Conservation (phyloP, 2,329 filamentous ascomycete species). For the Exophiala alcalophila region DNA sequence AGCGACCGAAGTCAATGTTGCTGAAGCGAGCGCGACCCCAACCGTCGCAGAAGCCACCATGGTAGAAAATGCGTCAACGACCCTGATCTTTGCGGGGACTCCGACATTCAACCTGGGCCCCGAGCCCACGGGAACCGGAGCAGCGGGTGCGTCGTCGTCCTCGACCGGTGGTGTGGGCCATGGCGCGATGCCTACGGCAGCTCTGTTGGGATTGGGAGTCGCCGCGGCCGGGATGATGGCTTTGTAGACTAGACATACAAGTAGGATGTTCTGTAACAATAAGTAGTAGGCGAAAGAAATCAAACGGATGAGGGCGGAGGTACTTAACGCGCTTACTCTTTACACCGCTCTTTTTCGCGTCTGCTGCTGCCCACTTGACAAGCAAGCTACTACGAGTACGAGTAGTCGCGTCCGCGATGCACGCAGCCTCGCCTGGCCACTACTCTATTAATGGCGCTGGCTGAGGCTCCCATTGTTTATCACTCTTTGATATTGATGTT, state of each 20-base stretch:
- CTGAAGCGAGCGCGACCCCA: no score
- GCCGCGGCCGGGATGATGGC: slow-evolving; percentile 19
- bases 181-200: slow-evolving; percentile 16
- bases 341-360: slow-evolving; percentile 16
- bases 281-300: background rate
- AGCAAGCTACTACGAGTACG: no score
- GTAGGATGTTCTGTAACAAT: background rate
- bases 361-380: background rate
- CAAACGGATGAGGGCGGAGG: background rate
- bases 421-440: no score
- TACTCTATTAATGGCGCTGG: no score
- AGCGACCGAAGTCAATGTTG: slow-evolving; percentile 17
- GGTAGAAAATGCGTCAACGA: slow-evolving; percentile 11
- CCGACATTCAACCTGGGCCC: slow-evolving; percentile 23
- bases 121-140: slow-evolving; percentile 4
- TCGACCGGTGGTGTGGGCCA: slow-evolving; percentile 6
- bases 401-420: no score
- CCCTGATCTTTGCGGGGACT: slow-evolving; percentile 18
- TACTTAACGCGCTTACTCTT: background rate
- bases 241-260: slow-evolving; percentile 2
- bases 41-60: slow-evolving; percentile 4
- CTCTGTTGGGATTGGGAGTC: slow-evolving; percentile 18
- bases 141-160: slow-evolving; percentile 7
- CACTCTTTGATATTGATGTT: no score
- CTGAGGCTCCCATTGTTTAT: no score